These are phyloP conservation scores for Naganishia kalamii DNA, from an alignment of 768 basidiomycete species.

Conservation along the genomic window DNA sequence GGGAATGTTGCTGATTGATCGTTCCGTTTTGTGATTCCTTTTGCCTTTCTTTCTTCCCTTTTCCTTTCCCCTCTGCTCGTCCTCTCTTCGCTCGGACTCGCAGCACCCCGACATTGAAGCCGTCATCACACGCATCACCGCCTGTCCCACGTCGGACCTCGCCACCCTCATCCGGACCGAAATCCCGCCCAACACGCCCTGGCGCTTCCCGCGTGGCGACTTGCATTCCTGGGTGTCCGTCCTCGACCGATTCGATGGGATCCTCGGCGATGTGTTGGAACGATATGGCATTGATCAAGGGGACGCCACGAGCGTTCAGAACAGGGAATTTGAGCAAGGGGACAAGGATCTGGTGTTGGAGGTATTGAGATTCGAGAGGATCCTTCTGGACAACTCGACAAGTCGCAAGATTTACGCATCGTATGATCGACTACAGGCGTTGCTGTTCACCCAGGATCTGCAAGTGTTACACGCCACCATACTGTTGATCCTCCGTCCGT, in stretches of 20 bases:
- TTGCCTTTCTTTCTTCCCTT: background rate
- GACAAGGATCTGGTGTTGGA: constrained; percentile 70
- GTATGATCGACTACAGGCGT: constrained; percentile 86
- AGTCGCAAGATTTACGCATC: constrained; percentile 93
- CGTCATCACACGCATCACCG: constrained; percentile 65
- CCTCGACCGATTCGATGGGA: constrained; percentile 87
- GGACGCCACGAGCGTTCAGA: constrained; percentile 53
- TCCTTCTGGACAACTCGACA: constrained; percentile 93
- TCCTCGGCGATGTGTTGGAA: constrained; percentile 73
- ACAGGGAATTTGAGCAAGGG: constrained; percentile 65
- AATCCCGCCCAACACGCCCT: constrained; percentile 47
- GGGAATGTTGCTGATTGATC: too few relatives aligned
- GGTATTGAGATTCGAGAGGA: constrained; percentile 78
- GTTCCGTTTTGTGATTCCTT: too few relatives aligned
- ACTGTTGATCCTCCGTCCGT: constrained; percentile 79
- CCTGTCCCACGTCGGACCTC: constrained; percentile 66
- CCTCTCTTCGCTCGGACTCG: background rate
- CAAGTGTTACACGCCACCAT: constrained; percentile 78
- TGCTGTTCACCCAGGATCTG: constrained; percentile 80
- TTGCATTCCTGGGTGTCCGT: constrained; percentile 93
- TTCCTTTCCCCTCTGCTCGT: background rate
- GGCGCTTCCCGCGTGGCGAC: constrained; percentile 95
- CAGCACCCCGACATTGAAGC: constrained; percentile 54
- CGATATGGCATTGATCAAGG: constrained; percentile 71
- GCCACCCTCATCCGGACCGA: constrained; percentile 49